Evolutionary conservation across 805 yeast species (phyloP), one percentile per base, ranked within the genome.

Genomic region (Saccharomycopsis capsularis): DNA sequence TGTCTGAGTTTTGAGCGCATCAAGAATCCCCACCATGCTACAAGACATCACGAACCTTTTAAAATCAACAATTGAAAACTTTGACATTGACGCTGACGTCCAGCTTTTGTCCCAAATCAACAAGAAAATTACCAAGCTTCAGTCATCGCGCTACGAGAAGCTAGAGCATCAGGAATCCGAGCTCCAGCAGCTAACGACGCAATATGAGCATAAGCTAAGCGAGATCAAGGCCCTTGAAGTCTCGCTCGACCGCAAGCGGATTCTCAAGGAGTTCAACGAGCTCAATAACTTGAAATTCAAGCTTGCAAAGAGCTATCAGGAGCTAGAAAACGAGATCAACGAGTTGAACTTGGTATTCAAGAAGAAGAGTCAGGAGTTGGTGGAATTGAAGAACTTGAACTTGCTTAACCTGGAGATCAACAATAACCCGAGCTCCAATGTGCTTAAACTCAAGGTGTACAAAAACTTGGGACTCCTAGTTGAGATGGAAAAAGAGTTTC

Each of bases 381-480:
- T 64, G 37, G 61, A 62, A 5, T 44, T 70, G 13, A 67, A 67
- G 51, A 59, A 57, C 19, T 51, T 53, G 38, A 62, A 61, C 51
- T 60, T 62, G 41, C 65, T 66, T 46, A 63, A 61, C 42, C 62
- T 60, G 32, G 64, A 60, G 51, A 65, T 59, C 41, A 62, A 63
- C 18, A 63, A 63, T 29, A 69, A 71, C 55, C 65, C 65, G 44
- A 73, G 76, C 57, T 65, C 76, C 9, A 68, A 69, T 38, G 65
- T 69, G 30, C 60, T 84, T 56, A 81, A 79, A 56, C 62, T 83
- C 44, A 76, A 78, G 57, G 65, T 85, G 18, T 83, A 70, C 61
- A 75, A 79, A 55, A 76, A 76, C 40, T 59, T 82, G 51, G 91
- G 89, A 1, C 60, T 84, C 4, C 68, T 68, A 42, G 60, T 78